Conservation (phyloP, 768 basidiomycete genomes). For the Pleurotus cornucopiae region DNA sequence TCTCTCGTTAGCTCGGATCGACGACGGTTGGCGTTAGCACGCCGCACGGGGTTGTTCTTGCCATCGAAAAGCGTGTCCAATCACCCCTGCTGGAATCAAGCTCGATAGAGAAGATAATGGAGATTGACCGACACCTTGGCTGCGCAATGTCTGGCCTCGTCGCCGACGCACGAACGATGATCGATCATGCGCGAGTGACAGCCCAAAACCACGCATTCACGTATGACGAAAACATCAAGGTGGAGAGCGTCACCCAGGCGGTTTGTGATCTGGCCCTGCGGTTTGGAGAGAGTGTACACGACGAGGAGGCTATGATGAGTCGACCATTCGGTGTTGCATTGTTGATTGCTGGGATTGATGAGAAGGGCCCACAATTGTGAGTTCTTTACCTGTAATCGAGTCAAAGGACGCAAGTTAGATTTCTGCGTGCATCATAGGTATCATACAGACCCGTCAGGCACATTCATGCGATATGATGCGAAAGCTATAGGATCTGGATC, state of each 20-base stretch:
- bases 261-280: constrained; percentile 95
- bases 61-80: constrained; percentile 97
- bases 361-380: constrained; percentile 92
- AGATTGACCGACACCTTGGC: constrained; percentile 94
- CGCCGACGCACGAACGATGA: constrained; percentile 98
- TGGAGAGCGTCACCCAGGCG: constrained; percentile 97
- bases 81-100: constrained; percentile 92
- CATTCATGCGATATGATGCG: constrained; percentile 93
- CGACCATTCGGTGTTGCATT: constrained; percentile 97
- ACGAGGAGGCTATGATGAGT: constrained; percentile 99
- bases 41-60: constrained; percentile 85
- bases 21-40: constrained; percentile 97
- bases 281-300: constrained; percentile 98
- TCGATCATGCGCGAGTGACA: constrained; percentile 98
- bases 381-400: constrained; percentile 23
- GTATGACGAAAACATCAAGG: constrained; percentile 94
- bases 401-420: neutral
- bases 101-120: constrained; percentile 99
- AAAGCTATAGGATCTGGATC: constrained; percentile 99
- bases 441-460: constrained; percentile 98
- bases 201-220: constrained; percentile 94
- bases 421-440: constrained; percentile 46
- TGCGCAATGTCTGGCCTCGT: constrained; percentile 98
- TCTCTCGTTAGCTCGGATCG: constrained; percentile 77
- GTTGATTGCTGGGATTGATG: constrained; percentile 95